Base-by-base conservation (phyloP, 352 stramenopile genomes). In the Elongisporangium senticosum region DNA sequence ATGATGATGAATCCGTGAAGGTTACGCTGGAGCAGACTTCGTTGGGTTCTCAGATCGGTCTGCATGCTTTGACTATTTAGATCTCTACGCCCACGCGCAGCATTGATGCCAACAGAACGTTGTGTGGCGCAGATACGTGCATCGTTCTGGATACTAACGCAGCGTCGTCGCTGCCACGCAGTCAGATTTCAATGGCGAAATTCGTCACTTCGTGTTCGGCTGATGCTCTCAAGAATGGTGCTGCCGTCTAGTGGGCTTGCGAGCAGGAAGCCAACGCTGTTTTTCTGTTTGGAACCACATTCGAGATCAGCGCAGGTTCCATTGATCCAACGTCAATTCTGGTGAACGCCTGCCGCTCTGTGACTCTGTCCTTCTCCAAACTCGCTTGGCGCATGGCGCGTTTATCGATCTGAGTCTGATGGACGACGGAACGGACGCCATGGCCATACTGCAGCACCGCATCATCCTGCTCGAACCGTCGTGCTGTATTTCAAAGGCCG, bases 401-500 rank as follows among this genome's bases (percentile, higher is more conserved):
- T n/a, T n/a, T n/a, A n/a, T n/a, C n/a, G n/a, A n/a, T n/a, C n/a
- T n/a, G n/a, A n/a, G n/a, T n/a, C n/a, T n/a, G n/a, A n/a, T n/a
- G n/a, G n/a, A n/a, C n/a, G n/a, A n/a, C n/a, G n/a, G n/a, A n/a
- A n/a, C n/a, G n/a, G n/a, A n/a, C n/a, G n/a, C n/a, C n/a, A n/a
- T n/a, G n/a, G n/a, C n/a, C n/a, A n/a, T n/a, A n/a, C n/a, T n/a
- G n/a, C n/a, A n/a, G n/a, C n/a, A n/a, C n/a, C n/a, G n/a, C n/a
- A n/a, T n/a, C n/a, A n/a, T n/a, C n/a, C n/a, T n/a, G n/a, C n/a
- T n/a, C n/a, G n/a, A n/a, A n/a, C n/a, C 63, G 65, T 80, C 8
- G 78, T 77, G 22, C 73, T 93, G 55, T 93, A 87, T 67, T 83
- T 91, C 56, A 69, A 69, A 50, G 47, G 28, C 13, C 28, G 56